Evolutionary conservation across 2,329 filamentous ascomycete species (phyloP), one percentile per base, ranked within the genome.

Genomic region (Teratosphaeria destructans): DNA sequence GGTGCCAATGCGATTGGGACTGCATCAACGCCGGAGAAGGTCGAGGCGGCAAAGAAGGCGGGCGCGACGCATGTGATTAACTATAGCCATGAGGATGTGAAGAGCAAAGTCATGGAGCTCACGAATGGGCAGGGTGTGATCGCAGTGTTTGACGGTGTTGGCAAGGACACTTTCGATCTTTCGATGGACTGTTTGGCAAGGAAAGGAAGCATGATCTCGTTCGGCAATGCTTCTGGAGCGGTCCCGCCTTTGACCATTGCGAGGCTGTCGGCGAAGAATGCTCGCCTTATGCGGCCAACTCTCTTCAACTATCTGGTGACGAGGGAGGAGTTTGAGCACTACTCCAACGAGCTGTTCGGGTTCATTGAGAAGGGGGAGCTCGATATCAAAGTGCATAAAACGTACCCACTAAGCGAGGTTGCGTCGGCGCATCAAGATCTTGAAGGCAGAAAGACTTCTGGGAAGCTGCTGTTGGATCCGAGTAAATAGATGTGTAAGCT

Each of bases 111-210:
- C 5, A 77, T 81, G 67, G 81, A 88, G 70, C 84, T 89, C 55
- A 96, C 90, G 0, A 82, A 79, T 1, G 87, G 87, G 0, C 76
- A 84, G 61, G 92, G 92, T 7, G 85, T 87, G 2, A 82, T 84
- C 63, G 90, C 86, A 10, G 87, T 95, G 32, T 95, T 90, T 71
- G 91, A 96, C 71, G 88, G 89, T 5, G 89, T 96, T 2, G 92
- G 91, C 12, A 90, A 90, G 76, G 81, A 81, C 55, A 96, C 92
- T 0, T 95, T 94, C 75, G 89, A 96, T 66, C 79, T 83, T 23
- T 87, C 86, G 68, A 72, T 96, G 64, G 84, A 91, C 64, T 82
- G 85, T 66, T 80, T 93, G 58, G 88, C 86, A 65, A 74, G 85
- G 63, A 95, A 95, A 77, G 92, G 90, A 5, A 87, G 80, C 1